phyloP scores from a whole-genome alignment of 2,329 filamentous ascomycete species.

The Helminthosporium solani region DNA sequence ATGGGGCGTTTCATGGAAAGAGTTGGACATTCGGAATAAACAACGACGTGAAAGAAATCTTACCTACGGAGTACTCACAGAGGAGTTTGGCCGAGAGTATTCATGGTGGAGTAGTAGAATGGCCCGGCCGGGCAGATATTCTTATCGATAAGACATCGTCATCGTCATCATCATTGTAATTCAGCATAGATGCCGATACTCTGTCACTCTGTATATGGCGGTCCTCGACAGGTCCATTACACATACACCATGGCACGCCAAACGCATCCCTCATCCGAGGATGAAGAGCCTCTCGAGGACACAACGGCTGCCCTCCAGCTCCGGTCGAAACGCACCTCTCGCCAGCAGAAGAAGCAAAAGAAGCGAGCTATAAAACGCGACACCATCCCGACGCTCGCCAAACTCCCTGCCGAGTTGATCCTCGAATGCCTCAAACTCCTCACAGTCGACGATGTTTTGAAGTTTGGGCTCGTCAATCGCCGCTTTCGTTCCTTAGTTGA shows the following conservation, averaged over 20 bases:
- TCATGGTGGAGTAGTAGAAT: too few species aligned
- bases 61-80: neutral
- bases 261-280: conserved; percentile 22
- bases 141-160: too few species aligned
- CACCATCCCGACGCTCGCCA: conserved; percentile 42
- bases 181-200: neutral
- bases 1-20: neutral
- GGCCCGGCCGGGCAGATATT: too few species aligned
- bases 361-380: conserved; percentile 32
- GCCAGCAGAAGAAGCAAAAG: conserved; percentile 46
- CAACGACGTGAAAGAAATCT: neutral
- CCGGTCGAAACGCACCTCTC: conserved; percentile 56
- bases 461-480: conserved; percentile 47
- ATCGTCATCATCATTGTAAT: too few species aligned
- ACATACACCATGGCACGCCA: conserved; percentile 23
- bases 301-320: conserved; percentile 52
- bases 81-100: too few species aligned
- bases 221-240: neutral
- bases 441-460: conserved; percentile 54
- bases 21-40: neutral
- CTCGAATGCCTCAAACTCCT: conserved; percentile 51
- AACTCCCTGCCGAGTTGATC: conserved; percentile 57
- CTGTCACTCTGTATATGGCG: too few species aligned
- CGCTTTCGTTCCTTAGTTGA: conserved; percentile 48
- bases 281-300: conserved; percentile 51